phyloP scores from a whole-genome alignment of 2,329 filamentous ascomycete genomes.

The Gliomastix tumulicola region DNA sequence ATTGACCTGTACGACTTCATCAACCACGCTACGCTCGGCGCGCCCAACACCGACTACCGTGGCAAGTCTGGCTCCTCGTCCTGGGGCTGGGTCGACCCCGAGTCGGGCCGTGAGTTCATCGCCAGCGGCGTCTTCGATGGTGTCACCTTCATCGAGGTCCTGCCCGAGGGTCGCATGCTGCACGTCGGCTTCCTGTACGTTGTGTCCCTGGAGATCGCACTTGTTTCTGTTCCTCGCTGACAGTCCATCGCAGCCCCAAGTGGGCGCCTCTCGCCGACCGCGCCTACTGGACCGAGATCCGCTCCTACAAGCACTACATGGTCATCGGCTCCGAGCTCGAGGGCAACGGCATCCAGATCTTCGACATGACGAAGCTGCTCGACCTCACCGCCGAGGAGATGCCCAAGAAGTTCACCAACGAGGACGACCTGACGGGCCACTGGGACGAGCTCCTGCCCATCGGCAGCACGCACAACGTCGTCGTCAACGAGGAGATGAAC shows the following conservation, averaged over 20 bases:
- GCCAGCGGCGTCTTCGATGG: neutral
- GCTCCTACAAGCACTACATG: constrained; percentile 21
- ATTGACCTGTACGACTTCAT: constrained; percentile 48
- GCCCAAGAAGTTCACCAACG: constrained; percentile 18
- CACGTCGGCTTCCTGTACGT: constrained; percentile 32
- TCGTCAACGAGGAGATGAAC: constrained; percentile 36
- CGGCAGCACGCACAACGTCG: constrained; percentile 41
- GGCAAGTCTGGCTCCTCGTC: constrained; percentile 17
- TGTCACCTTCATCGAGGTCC: constrained; percentile 32
- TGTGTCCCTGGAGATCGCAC: no score
- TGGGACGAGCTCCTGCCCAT: constrained; percentile 16
- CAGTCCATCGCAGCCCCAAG: constrained; percentile 5
- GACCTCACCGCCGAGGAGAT: constrained; percentile 26
- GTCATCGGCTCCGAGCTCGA: constrained; percentile 29
- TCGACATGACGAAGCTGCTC: constrained; percentile 48
- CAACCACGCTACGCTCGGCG: constrained; percentile 42
- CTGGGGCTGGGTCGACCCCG: constrained; percentile 33
- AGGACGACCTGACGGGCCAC: constrained; percentile 21
- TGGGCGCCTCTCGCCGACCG: constrained; percentile 7
- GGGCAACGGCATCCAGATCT: constrained; percentile 51
- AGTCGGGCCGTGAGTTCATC: constrained; percentile 20
- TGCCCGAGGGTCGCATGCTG: constrained; percentile 28
- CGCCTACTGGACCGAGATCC: constrained; percentile 25
- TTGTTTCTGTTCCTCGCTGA: neutral
- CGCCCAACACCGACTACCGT: constrained; percentile 15